phyloP scores from a whole-genome alignment of 225 moss, liverwort and hornwort genomes.

The Antitrichia curtipendula region DNA sequence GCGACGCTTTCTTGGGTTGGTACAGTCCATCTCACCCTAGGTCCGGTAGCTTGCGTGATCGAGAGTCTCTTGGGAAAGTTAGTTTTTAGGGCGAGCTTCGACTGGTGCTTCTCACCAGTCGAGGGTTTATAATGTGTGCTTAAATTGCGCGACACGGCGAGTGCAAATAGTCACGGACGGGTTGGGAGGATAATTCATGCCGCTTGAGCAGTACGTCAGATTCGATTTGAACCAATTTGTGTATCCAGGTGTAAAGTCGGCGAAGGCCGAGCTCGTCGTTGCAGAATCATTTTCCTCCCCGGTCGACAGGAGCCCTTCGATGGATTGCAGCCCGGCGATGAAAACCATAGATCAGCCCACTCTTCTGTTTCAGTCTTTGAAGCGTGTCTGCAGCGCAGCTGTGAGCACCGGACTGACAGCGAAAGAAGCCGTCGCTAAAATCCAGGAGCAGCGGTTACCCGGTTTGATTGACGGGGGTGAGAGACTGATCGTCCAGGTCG shows the following conservation, averaged over 20 bases:
- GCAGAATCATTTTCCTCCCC: background rate
- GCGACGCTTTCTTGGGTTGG: background rate
- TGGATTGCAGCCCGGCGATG: background rate
- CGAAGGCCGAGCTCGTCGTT: background rate
- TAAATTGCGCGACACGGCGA: background rate
- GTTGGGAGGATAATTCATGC: background rate
- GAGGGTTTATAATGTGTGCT: background rate
- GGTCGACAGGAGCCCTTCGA: background rate
- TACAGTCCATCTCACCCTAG: background rate
- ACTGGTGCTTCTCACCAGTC: background rate
- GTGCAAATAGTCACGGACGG: background rate
- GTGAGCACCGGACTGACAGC: slow-evolving; percentile 20
- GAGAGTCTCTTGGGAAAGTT: background rate
- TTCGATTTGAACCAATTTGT: background rate
- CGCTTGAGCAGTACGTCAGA: background rate
- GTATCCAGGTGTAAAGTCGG: slow-evolving; percentile 4
- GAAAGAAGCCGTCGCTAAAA: slow-evolving; percentile 26
- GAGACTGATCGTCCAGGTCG: slow-evolving; percentile 36
- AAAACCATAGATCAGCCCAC: background rate
- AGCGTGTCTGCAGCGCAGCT: slow-evolving; percentile 13
- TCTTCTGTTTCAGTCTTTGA: slow-evolving; percentile 11
- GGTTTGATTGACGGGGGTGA: slow-evolving; percentile 31
- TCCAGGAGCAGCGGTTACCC: slow-evolving; percentile 21
- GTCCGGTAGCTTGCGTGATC: background rate
- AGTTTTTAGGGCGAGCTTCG: background rate